Evolutionary conservation across 1,139 yeast species (phyloP).

Genomic region (Blastobotrys elegans): DNA sequence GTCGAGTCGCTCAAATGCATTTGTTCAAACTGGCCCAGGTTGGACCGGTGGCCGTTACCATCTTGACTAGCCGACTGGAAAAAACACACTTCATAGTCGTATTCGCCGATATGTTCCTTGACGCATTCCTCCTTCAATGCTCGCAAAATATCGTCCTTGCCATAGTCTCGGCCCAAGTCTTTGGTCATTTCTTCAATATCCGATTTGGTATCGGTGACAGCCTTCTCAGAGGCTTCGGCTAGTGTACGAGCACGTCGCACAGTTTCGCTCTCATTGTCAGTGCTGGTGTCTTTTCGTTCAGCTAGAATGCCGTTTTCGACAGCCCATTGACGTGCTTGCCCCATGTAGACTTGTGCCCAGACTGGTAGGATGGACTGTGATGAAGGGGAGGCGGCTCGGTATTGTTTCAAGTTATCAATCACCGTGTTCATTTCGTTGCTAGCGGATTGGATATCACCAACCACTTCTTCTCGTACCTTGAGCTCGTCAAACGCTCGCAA

Average conservation of each 20-base stretch:
- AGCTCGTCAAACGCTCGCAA: slow-evolving; percentile 50
- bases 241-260: slow-evolving; percentile 3
- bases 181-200: slow-evolving; percentile 3
- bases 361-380: slow-evolving; percentile 8
- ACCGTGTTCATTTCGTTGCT: slow-evolving; percentile 6
- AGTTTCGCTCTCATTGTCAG: background rate
- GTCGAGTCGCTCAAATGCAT: slow-evolving; percentile 18
- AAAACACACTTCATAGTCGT: slow-evolving; percentile 61
- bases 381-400: background rate
- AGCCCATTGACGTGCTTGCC: slow-evolving; percentile 20
- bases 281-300: background rate
- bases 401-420: slow-evolving; percentile 10
- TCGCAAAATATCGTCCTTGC: slow-evolving; percentile 60
- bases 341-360: slow-evolving; percentile 11
- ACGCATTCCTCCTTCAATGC: slow-evolving; percentile 52
- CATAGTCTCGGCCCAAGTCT: slow-evolving; percentile 38
- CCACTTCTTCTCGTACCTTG: slow-evolving; percentile 11
- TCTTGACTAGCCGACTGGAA: slow-evolving; percentile 54
- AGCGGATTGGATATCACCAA: slow-evolving; percentile 10
- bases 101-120: slow-evolving; percentile 54
- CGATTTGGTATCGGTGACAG: slow-evolving; percentile 1
- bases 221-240: slow-evolving; percentile 8
- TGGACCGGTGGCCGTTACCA: slow-evolving; percentile 43
- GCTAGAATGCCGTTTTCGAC: slow-evolving; percentile 27
- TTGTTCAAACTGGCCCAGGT: slow-evolving; percentile 45